A percentile compares a stretch with the other conserved stretches of the same genome.
These are phyloP conservation scores for Amphichorda felina DNA, from an alignment of 2,329 filamentous ascomycete species.

Conservation along the genomic window DNA sequence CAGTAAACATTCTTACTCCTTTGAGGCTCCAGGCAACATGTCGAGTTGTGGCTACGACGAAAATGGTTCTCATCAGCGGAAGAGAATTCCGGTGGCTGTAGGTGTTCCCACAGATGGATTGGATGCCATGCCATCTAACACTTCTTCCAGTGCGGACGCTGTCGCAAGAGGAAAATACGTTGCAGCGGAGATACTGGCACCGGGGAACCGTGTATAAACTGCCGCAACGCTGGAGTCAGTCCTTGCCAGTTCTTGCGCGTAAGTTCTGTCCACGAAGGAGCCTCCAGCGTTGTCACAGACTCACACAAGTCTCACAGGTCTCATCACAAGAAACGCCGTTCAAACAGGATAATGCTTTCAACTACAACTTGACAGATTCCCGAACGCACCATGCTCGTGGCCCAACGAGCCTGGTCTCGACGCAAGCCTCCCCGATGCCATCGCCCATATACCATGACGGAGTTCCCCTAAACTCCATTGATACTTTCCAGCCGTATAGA, in stretches of 20 bases:
- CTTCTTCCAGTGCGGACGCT: slow-evolving; percentile 64
- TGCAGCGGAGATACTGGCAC: slow-evolving; percentile 78
- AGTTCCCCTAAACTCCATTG: not conserved
- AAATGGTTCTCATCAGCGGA: slow-evolving; percentile 18
- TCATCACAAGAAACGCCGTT: not conserved
- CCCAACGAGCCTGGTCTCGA: not conserved
- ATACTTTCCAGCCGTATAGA: not conserved
- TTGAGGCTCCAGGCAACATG: not conserved
- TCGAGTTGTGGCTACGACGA: not conserved
- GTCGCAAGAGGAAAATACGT: slow-evolving; percentile 86
- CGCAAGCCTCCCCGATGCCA: not conserved
- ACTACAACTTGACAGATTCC: not conserved
- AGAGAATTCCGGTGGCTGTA: slow-evolving; percentile 49
- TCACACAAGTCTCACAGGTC: not conserved
- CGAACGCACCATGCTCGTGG: not conserved
- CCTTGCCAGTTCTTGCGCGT: slow-evolving; percentile 76
- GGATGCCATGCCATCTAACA: no score
- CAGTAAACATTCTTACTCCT: no score
- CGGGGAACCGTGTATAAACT: slow-evolving; percentile 72
- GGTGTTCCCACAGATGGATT: no score
- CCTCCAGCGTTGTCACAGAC: not conserved
- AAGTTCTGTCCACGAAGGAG: slow-evolving; percentile 13
- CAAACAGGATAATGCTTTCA: not conserved
- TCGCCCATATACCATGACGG: not conserved
- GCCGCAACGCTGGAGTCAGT: slow-evolving; percentile 59